Conservation (phyloP, 2,329 filamentous ascomycete species). For the Intubia oerlemansii region DNA sequence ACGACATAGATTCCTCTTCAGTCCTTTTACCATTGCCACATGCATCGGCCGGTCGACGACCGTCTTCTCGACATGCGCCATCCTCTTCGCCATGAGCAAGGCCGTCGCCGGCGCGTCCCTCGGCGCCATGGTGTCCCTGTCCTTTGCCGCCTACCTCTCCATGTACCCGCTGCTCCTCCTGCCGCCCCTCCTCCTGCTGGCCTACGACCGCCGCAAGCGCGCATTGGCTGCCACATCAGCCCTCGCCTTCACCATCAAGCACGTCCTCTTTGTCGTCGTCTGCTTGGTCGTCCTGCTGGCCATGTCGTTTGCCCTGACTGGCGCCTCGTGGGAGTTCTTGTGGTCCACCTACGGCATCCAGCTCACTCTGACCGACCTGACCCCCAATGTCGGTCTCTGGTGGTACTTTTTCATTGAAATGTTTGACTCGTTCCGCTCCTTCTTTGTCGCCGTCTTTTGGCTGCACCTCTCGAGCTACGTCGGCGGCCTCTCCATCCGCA, state of each 20-base stretch:
- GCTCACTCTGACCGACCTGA: constrained; percentile 73
- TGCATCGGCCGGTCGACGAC: constrained; percentile 79
- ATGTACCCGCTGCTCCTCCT: constrained; percentile 81
- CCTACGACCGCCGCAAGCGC: constrained; percentile 39
- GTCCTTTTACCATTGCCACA: constrained; percentile 79
- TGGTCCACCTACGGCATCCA: constrained; percentile 83
- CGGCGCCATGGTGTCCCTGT: constrained; percentile 64
- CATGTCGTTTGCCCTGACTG: constrained; percentile 53
- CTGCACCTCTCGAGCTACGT: constrained; percentile 83
- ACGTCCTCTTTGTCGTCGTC: constrained; percentile 28
- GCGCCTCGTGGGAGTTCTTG: constrained; percentile 70
- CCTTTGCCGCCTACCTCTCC: constrained; percentile 75
- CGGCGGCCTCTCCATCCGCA: constrained; percentile 60
- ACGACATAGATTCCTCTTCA: constrained; percentile 94
- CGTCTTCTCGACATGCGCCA: constrained; percentile 73
- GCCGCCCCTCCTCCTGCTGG: constrained; percentile 59
- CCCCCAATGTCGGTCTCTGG: constrained; percentile 90
- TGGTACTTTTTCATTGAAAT: constrained; percentile 99
- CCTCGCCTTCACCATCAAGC: constrained; percentile 29
- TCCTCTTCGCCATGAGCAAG: constrained; percentile 64
- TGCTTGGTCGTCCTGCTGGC: constrained; percentile 42
- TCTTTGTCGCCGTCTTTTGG: constrained; percentile 97
- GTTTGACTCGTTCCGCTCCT: constrained; percentile 93
- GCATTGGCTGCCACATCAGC: constrained; percentile 13
- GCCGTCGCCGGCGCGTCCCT: constrained; percentile 53